Evolutionary conservation across 129 eudicot genomes (phyloP).

Genomic region (Flaveria sonorensis): DNA sequence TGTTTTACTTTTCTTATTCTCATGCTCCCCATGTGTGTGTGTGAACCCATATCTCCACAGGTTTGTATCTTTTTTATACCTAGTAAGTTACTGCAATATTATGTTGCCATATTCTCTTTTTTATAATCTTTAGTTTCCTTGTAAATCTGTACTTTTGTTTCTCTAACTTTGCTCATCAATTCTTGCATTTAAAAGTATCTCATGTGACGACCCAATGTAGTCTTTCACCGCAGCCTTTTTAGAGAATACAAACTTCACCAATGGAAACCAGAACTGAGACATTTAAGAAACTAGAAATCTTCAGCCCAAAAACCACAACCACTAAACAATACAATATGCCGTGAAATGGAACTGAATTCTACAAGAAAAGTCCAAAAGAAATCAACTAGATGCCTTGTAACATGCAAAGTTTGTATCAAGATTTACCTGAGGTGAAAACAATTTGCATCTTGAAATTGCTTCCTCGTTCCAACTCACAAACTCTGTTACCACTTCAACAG

Average conservation of each 20-base stretch:
- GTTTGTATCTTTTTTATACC: neutral
- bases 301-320: conserved; percentile 5
- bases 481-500: conserved; percentile 91
- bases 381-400: conserved; percentile 12
- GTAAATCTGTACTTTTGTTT: neutral
- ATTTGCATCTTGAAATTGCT: conserved; percentile 69
- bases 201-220: neutral
- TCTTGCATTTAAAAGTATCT: neutral
- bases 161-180: neutral
- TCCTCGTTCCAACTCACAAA: conserved; percentile 90
- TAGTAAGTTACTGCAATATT: neutral
- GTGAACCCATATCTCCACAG: neutral
- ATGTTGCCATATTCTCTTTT: neutral
- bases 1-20: neutral
- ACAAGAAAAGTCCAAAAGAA: conserved; percentile 10
- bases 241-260: conserved; percentile 11
- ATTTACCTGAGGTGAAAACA: conserved; percentile 72
- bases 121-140: neutral
- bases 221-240: conserved; percentile 4
- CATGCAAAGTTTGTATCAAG: conserved; percentile 14
- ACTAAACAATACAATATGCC: neutral
- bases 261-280: neutral
- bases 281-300: conserved; percentile 16
- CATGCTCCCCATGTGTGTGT: conserved; percentile 3
- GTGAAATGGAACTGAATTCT: neutral